These are phyloP conservation scores for Aspergillus ibericus DNA, from an alignment of 2,329 filamentous ascomycete species.

Conservation along the genomic window DNA sequence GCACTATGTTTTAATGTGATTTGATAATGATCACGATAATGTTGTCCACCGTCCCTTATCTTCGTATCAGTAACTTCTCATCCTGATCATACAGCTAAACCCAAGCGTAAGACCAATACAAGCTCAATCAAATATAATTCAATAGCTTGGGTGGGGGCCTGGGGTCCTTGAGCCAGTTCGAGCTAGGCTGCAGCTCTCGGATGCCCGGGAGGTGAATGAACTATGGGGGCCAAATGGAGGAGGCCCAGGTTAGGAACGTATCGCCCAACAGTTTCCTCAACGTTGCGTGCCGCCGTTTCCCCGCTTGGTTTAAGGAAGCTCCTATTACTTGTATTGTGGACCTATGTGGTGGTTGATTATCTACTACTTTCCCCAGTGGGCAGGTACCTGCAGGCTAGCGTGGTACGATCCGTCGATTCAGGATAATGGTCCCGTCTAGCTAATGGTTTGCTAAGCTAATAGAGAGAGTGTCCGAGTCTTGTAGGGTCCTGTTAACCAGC, in stretches of 20 bases:
- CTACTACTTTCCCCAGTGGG: background rate
- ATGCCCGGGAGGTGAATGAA: background rate
- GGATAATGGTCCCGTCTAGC: background rate
- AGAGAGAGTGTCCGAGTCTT: background rate
- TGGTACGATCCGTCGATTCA: background rate
- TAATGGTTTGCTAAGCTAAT: background rate
- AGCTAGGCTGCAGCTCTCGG: background rate
- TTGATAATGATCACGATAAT: too few species aligned
- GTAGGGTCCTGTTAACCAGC: background rate
- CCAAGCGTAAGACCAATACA: too few species aligned
- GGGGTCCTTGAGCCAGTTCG: too few species aligned
- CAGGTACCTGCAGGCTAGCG: background rate
- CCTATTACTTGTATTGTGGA: background rate
- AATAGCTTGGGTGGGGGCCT: too few species aligned
- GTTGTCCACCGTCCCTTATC: too few species aligned
- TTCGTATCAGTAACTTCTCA: too few species aligned
- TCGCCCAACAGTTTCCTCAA: background rate
- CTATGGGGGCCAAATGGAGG: background rate
- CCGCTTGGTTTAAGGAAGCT: background rate
- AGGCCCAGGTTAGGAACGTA: background rate
- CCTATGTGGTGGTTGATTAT: background rate
- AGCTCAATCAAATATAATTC: too few species aligned
- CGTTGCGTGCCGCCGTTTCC: background rate
- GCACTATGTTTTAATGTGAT: too few species aligned
- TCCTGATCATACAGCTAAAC: too few species aligned